Evolutionary conservation across 78 protist species (phyloP), one percentile per base, ranked within the genome.

Genomic region (slime mould (Dictyostelium discoideum)): DNA sequence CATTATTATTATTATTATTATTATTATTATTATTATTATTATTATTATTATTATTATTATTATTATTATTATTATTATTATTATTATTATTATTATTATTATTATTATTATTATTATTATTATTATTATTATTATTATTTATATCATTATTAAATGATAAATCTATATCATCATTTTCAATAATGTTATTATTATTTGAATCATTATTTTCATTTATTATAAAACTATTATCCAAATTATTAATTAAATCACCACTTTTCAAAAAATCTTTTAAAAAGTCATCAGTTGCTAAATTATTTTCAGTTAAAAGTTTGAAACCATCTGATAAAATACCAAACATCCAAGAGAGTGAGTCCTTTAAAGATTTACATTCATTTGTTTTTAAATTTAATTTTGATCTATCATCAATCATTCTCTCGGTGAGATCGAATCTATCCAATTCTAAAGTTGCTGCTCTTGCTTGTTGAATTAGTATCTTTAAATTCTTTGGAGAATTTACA

Each of bases 391-490:
- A 57, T 18, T 37, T 22, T 26, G 82, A 16, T 67, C 76, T 46
- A 29, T 76, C 74, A 67, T 67, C 50, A 2, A 69, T 29, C 39
- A 80, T 78, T 39, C 86, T 80, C 14, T 90, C 95, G 14, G 42
- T 82, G 20, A 90, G 63, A 73, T 90, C 95, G 29, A 54, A 90
- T 22, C 88, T 24, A 73, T 90, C 95, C 11, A 90, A 54, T 50
- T 90, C 95, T 22, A 82, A 73, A 6, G 72, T 39, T 9, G 95
- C 95, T 73, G 88, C 82, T 90, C 95, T 80, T 22, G 95, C 95
- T 48, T 80, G 88, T 82, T 90, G 95, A 73, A 90, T 90, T 32
- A 90, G 32, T 32, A 78, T 63, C 11, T 90, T 90, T 54, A 82
- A 87, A 72, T 82, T 57, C 20, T 65, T 81, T 24, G 54, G 74